Conservation (phyloP, 1,284 basidiomycete genomes). For the Tilletia indica region DNA sequence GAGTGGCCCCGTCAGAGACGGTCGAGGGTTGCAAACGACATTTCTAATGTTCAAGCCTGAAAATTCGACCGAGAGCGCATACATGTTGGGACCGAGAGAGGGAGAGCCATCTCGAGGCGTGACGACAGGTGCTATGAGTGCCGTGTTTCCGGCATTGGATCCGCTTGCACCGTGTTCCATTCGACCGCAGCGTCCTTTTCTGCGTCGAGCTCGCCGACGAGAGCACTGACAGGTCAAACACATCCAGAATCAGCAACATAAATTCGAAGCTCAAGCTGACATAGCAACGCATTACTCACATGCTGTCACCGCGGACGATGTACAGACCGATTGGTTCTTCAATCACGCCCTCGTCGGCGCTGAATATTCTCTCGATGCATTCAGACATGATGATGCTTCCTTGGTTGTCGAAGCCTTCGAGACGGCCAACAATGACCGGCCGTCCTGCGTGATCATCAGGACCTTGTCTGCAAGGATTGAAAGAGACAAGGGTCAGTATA, state of each 20-base stretch:
- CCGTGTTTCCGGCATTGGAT: conserved; percentile 67
- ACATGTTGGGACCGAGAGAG: too few relatives aligned
- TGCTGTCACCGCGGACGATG: conserved; percentile 95
- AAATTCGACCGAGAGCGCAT: too few relatives aligned
- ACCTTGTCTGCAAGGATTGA: conserved; percentile 66
- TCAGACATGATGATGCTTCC: conserved; percentile 49
- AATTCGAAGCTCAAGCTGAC: conserved; percentile 3
- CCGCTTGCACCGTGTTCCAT: conserved; percentile 75
- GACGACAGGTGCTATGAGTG: conserved; percentile 24
- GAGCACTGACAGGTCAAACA: conserved; percentile 62
- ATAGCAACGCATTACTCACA: conserved; percentile 63
- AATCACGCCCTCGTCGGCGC: conserved; percentile 73
- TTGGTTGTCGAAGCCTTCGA: conserved; percentile 44
- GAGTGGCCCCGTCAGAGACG: too few relatives aligned
- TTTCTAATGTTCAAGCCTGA: too few relatives aligned
- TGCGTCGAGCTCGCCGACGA: conserved; percentile 88
- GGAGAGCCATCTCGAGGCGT: too few relatives aligned
- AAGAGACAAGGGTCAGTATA: not conserved
- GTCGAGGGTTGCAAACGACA: too few relatives aligned
- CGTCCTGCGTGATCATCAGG: conserved; percentile 83
- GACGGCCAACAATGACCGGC: conserved; percentile 67
- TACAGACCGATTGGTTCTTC: conserved; percentile 94
- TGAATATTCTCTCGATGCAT: conserved; percentile 51
- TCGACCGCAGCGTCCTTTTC: conserved; percentile 78
- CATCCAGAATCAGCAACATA: not conserved